Base-by-base conservation (phyloP, 2,329 filamentous ascomycete species). In the Botrytis byssoidea region DNA sequence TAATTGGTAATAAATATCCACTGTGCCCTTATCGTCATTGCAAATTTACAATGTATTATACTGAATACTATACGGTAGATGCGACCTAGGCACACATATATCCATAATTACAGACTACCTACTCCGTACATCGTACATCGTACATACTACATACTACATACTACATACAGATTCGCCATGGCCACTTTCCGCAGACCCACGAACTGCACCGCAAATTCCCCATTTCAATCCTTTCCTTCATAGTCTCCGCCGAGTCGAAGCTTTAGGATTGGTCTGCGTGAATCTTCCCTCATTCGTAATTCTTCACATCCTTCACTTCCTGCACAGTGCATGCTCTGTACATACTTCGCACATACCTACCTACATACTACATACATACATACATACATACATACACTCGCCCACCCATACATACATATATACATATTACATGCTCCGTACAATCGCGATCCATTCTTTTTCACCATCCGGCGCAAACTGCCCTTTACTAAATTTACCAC, bases 391-490 rank as follows among this genome's bases (percentile, higher is more conserved):
- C 40, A 42, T 14, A 35, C n/a, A n/a, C n/a, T 3, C 32, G 32
- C 32, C 3, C 35, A 48, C 4, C 4, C 46, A 12, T 7, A 9
- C 42, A n/a, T 1, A 14, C 48, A 55, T 29, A 29, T 14, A 57
- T 18, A 29, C 51, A 29, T 57, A 29, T 55, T n/a, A 7, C 51
- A 57, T 29, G n/a, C 51, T 57, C 51, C 32, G 35, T 37, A 66
- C 20, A 32, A 59, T 69, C 48, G 51, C 37, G n/a, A 69, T 42
- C 65, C 46, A 55, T 29, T 48, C 66, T 69, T 57, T 68, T 42
- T 42, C 25, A 57, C 29, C 37, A n/a, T 32, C 32, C 66, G 40
- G 48, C 48, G 66, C 66, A 68, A 57, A 32, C 65, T 42, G 37
- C 59, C 40, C 37, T 64, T n/a, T 29, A 10, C 25, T 29, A 42